Evolutionary conservation across 2,329 filamentous ascomycete genomes (phyloP), one percentile per base, ranked within the genome.

Genomic region (Verticillium alfalfae): DNA sequence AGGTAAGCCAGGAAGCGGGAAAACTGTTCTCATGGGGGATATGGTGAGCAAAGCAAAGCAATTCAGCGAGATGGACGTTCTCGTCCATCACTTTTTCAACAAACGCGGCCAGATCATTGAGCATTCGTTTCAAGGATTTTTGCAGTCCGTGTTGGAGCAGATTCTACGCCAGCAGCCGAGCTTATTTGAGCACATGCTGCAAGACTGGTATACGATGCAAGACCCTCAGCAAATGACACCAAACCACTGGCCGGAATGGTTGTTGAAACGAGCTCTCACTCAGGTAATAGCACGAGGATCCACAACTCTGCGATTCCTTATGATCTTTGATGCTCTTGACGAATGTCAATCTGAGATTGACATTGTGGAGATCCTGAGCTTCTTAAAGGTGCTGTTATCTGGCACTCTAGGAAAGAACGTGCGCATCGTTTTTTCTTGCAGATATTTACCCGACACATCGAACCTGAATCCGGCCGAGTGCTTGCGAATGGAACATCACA

Each of bases 1-100:
- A 9, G 62, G 62, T 10, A 63, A 63, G 36, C 62, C 62, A 6
- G 62, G 62, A 9, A 61, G 55, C 38, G 62, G 62, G 45, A 63
- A 63, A 36, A 60, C 62, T 3, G 41, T 63, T 22, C 57, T 63
- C 2, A 61, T 63, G 59, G 60, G 58, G 55, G 62, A 58, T 45
- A 36, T 58, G 9, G 59, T 59, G 2, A 49, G 34, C 8, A 56
- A 37, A 49, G 16, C 59, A 41, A 55, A 56, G 34, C 57, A 45
- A 34, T 56, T 45, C 59, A 55, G 15, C n/a, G 36, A 37, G 36
- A 34, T 56, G 31, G 37, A 34, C 12, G 58, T 63, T 15, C 18
- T 63, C 18, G 49, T 61, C 8, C 55, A 61, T 6, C 59, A 63
- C 56, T 55, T 56, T 5, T 63, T 61, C 56, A 63, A 57, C 41